phyloP scores from a whole-genome alignment of 441 rosid genomes.

The Rhodomyrtus psidioides region DNA sequence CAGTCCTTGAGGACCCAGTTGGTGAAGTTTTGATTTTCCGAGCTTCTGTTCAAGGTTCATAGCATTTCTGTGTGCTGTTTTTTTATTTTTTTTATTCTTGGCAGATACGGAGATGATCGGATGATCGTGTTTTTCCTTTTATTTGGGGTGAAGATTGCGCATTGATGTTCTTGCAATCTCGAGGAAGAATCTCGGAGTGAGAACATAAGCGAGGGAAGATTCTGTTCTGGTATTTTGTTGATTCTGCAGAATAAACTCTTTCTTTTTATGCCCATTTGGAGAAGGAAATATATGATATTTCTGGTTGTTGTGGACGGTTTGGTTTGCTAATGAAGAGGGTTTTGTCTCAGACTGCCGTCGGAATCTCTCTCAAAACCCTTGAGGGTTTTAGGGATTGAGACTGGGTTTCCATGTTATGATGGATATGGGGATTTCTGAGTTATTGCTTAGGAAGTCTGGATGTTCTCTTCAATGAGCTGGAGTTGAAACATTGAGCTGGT shows the following conservation, averaged over 20 bases:
- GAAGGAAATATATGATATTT: not conserved
- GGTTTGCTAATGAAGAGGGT: not conserved
- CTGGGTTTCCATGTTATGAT: not conserved
- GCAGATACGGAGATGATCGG: not conserved
- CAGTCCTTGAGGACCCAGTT: conserved; percentile 9
- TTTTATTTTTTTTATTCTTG: not conserved
- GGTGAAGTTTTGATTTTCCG: not conserved
- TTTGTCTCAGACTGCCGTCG: not conserved
- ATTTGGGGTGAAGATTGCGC: not conserved
- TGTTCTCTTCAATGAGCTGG: not conserved
- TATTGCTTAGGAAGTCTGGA: not conserved
- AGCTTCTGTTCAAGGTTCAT: not conserved
- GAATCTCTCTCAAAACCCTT: not conserved
- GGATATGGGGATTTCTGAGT: not conserved
- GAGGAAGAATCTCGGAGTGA: not conserved
- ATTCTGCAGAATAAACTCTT: not conserved
- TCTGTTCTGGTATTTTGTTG: not conserved
- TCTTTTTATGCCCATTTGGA: not conserved
- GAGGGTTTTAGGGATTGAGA: not conserved
- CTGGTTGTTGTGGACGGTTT: not conserved
- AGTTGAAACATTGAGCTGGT: not conserved
- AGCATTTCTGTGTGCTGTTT: not conserved
- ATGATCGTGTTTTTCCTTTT: not conserved
- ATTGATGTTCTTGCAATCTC: not conserved
- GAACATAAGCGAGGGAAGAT: not conserved